Base-by-base conservation (phyloP, 768 basidiomycete species). In the Psilocybe sp. region DNA sequence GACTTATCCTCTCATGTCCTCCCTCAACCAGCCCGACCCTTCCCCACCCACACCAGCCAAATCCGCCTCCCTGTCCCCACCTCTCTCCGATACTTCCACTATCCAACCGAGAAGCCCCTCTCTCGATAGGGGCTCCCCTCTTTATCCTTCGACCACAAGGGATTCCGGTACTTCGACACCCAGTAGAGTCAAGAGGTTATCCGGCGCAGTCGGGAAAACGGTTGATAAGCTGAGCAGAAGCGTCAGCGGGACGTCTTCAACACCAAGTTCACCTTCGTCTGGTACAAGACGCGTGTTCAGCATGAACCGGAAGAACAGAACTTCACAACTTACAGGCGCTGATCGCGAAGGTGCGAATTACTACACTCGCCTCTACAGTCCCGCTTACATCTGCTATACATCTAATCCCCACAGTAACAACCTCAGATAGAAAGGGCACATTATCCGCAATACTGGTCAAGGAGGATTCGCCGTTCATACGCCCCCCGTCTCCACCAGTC, bases 151-250 rank as follows among this genome's bases (percentile, higher is more conserved):
- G 23, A 28, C 23, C 7, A 28, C 23, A 3, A 28, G 23, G 23
- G 23, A 28, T 28, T 7, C 23, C 7, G 23, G 23, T 7, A 28
- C 23, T 7, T 28, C 23, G 23, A 28, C 23, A 7, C 23, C 67
- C 35, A 75, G 76, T 60, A 75, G 77, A 57, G 76, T 78, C 45
- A 80, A 80, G 65, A 78, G 78, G 46, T 63, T 79, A 28, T 78
- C 76, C 38, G 68, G 61, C 39, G 75, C 67, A 15, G 76, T 77
- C n/a, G 75, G 75, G 58, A 74, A 71, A 68, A 84, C 84, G 0
- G 82, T 82, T 47, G 82, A 83, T 58, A 85, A 75, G 52, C 72
- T 91, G 28, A 81, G 83, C 52, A 74, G 75, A 59, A 86, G 83
- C 63, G 65, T 81, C 41, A 73, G 75, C 48, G 68, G 63, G 36